phyloP scores from a whole-genome alignment of 108 stramenopile species.

The Epithemia pelagica region DNA sequence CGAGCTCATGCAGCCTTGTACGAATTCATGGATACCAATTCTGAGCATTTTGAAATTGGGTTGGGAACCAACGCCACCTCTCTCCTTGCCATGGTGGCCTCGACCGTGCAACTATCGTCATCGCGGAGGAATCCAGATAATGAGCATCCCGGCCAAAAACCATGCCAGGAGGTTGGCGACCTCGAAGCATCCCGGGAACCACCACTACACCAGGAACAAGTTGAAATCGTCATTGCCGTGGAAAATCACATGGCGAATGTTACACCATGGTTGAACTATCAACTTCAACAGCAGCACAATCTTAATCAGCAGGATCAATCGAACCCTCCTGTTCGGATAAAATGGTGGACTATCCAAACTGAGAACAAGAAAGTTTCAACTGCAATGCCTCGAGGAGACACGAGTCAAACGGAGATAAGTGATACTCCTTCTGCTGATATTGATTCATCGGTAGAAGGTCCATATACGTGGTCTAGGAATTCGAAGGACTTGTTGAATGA shows the following conservation, averaged over 20 bases:
- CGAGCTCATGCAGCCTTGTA: constrained; percentile 39
- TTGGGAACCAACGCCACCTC: constrained; percentile 67
- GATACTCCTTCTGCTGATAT: background rate
- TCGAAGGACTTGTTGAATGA: constrained; percentile 25
- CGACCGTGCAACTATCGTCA: constrained; percentile 15
- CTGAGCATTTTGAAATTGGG: constrained; percentile 20
- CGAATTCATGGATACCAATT: constrained; percentile 34
- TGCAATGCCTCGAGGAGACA: too few species aligned
- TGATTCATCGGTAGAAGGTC: background rate
- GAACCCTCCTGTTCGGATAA: constrained; percentile 24
- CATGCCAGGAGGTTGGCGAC: constrained; percentile 26
- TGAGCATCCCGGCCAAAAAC: too few species aligned
- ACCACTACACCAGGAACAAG: background rate
- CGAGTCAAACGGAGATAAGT: background rate
- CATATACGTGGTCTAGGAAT: too few species aligned
- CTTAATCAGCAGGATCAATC: background rate
- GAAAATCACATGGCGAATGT: constrained; percentile 83
- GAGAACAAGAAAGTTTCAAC: too few species aligned
- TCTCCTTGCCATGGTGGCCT: constrained; percentile 49
- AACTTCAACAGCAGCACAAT: background rate
- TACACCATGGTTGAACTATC: constrained; percentile 47
- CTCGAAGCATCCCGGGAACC: background rate
- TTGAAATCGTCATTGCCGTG: constrained; percentile 62
- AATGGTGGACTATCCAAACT: constrained; percentile 47
- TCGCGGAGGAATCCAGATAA: too few species aligned